Conservation (phyloP, 1,139 yeast genomes). For the Wickerhamomyces sp. region DNA sequence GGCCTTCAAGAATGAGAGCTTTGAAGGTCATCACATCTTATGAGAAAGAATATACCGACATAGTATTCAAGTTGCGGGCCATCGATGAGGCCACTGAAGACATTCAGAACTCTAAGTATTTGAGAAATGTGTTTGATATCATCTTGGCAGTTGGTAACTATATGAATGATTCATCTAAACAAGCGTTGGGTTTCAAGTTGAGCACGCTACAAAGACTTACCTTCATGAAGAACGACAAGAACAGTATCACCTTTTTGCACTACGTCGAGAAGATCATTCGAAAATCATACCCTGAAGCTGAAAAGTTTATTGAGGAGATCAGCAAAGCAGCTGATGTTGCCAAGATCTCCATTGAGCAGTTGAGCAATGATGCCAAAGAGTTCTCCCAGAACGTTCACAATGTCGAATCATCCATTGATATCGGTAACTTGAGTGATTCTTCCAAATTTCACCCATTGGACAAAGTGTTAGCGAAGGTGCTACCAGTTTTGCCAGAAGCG, state of each 20-base stretch:
- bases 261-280: constrained; percentile 73
- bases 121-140: constrained; percentile 65
- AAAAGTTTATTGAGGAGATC: constrained; percentile 55
- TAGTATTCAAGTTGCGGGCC: constrained; percentile 52
- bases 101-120: constrained; percentile 51
- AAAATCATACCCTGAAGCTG: constrained; percentile 60
- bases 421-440: constrained; percentile 73
- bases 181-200: constrained; percentile 75
- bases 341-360: constrained; percentile 63
- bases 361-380: constrained; percentile 56
- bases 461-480: constrained; percentile 53
- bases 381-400: constrained; percentile 55
- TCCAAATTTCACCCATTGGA: constrained; percentile 73
- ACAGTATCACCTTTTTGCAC: constrained; percentile 73
- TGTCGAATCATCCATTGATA: constrained; percentile 66
- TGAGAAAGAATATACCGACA: constrained; percentile 69
- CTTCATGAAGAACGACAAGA: constrained; percentile 73
- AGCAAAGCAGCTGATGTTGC: constrained; percentile 54
- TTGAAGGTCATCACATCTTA: constrained; percentile 52
- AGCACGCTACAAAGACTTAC: constrained; percentile 70
- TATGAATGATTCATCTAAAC: constrained; percentile 76
- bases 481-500: constrained; percentile 65
- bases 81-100: constrained; percentile 63
- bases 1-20: constrained; percentile 78
- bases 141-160: constrained; percentile 79